These are phyloP conservation scores for Astraeus odoratus DNA, from an alignment of 768 basidiomycete genomes.

Conservation along the genomic window DNA sequence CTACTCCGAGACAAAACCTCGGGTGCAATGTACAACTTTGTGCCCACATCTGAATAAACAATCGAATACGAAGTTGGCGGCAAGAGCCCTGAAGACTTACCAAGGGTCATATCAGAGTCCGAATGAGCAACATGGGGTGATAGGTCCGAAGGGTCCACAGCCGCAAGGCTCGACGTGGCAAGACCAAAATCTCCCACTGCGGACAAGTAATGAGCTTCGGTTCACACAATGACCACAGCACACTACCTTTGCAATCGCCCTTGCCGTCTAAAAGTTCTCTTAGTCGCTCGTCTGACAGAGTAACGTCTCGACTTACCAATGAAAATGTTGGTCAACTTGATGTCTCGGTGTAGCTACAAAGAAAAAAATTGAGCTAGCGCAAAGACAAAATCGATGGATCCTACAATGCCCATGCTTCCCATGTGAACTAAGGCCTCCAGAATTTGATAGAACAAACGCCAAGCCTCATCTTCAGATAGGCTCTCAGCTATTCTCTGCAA, in stretches of 20 bases:
- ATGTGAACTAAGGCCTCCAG: constrained; percentile 88
- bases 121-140: constrained; percentile 36
- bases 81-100: constrained; percentile 27
- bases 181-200: constrained; percentile 90
- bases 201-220: background rate
- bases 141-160: constrained; percentile 68
- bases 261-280: constrained; percentile 50
- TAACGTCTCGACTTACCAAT: constrained; percentile 53
- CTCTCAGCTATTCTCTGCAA: constrained; percentile 71
- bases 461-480: constrained; percentile 76
- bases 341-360: constrained; percentile 67
- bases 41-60: constrained; percentile 71
- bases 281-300: background rate
- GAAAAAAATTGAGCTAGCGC: constrained; percentile 1
- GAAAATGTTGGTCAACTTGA: constrained; percentile 92
- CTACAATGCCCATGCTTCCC: constrained; percentile 77
- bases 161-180: constrained; percentile 75
- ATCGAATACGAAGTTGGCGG: background rate
- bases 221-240: background rate
- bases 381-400: constrained; percentile 19
- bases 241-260: constrained; percentile 71
- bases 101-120: constrained; percentile 72
- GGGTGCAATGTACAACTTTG: constrained; percentile 87
- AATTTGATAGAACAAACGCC: constrained; percentile 86
- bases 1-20: constrained; percentile 67